phyloP scores from a whole-genome alignment of 768 basidiomycete genomes.

The Auriscalpium vulgare region DNA sequence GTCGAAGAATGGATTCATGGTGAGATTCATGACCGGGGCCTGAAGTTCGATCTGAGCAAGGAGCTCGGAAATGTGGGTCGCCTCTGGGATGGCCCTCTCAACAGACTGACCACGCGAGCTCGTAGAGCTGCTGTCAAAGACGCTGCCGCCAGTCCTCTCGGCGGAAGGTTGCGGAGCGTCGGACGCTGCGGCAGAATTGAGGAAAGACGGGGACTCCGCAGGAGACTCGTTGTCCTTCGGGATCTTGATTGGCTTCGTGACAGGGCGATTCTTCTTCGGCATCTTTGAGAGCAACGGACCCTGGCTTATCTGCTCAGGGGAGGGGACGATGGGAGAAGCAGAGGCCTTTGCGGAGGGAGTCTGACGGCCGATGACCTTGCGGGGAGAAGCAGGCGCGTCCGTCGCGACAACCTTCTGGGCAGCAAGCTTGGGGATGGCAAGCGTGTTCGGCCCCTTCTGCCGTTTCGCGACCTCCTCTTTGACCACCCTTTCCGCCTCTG shows the following conservation, averaged over 20 bases:
- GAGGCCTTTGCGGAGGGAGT: slow-evolving; percentile 11
- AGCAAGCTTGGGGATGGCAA: background rate
- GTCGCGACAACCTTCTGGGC: slow-evolving; percentile 13
- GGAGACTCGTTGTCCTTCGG: slow-evolving; percentile 49
- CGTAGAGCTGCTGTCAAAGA: slow-evolving; percentile 40
- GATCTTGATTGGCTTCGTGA: slow-evolving; percentile 47
- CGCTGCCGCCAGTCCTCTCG: slow-evolving; percentile 21
- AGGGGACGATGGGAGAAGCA: slow-evolving; percentile 15
- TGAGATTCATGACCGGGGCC: slow-evolving; percentile 56
- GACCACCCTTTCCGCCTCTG: slow-evolving; percentile 23
- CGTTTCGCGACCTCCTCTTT: slow-evolving; percentile 1
- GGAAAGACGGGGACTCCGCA: slow-evolving; percentile 33
- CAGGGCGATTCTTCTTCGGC: slow-evolving; percentile 75
- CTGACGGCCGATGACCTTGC: slow-evolving; percentile 20
- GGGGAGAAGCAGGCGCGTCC: slow-evolving; percentile 5
- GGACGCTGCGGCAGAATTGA: slow-evolving; percentile 38
- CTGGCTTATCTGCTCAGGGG: slow-evolving; percentile 39
- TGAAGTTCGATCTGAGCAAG: slow-evolving; percentile 58
- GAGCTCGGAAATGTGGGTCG: slow-evolving; percentile 51
- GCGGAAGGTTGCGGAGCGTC: slow-evolving; percentile 37
- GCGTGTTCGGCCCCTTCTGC: slow-evolving; percentile 2
- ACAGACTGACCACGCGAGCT: slow-evolving; percentile 57
- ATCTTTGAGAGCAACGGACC: slow-evolving; percentile 74
- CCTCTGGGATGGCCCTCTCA: slow-evolving; percentile 39
- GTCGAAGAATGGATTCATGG: slow-evolving; percentile 72